Base-by-base conservation (phyloP, 352 stramenopile species). In the Globisporangium spiculum region DNA sequence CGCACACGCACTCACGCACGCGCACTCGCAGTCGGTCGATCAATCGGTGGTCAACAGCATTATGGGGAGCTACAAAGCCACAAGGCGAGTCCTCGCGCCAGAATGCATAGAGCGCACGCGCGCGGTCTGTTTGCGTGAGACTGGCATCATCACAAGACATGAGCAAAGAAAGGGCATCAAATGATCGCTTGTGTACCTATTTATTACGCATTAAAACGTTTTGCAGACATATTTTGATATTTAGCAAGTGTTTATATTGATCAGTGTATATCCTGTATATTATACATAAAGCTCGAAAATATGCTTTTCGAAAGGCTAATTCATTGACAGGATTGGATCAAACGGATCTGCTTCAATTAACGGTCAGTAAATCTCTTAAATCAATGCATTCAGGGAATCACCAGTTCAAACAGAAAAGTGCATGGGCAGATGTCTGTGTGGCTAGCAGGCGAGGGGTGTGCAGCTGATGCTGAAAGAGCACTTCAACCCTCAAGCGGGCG, bases 21-120 rank as follows among this genome's bases (percentile, higher is more conserved):
- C 12, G 12, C 10, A 44, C 10, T 7, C 38, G 38, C 38, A 16
- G 12, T 4, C 10, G 12, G 32, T 36, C 32, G 32, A 5, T 38
- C 32, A 38, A 12, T 38, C 32, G 32, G 32, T 38, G 32, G 32
- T 38, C 32, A 38, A 58, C 22, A 58, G 8, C 24, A n/a, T 30
- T n/a, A 8, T 20, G 16, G 52, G 26, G 52, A 41, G 53, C 53
- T 16, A 27, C 27, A 20, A 22, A 52, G 14, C 44, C 16, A 60
- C 54, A 36, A 60, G 55, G 55, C 34, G 27, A 20, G 18, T n/a
- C 18, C 27, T 14, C 14, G 55, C 27, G 55, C 8, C 26, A 60
- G 55, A 60, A 60, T 60, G 55, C 55, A 60, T 41, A 60, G 27
- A 60, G 27, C 55, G 55, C 16, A 24, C 55, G 53, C 14, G 41